These are phyloP conservation scores for Phalaenopsis hybrid DNA, from an alignment of 116 monocot genomes.

Conservation along the genomic window DNA sequence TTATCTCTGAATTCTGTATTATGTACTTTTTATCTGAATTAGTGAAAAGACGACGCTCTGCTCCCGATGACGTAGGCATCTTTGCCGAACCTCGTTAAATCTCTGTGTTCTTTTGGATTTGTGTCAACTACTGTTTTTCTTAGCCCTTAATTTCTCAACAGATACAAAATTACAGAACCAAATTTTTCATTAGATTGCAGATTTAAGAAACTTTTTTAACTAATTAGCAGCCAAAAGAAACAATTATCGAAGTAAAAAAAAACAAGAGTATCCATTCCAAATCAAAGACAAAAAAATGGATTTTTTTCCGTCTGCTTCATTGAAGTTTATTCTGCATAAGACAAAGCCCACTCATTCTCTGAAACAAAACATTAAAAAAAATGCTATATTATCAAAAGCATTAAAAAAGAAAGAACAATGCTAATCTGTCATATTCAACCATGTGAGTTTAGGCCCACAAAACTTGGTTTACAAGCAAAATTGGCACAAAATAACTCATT, in stretches of 20 bases:
- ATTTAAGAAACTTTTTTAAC: not conserved
- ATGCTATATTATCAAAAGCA: not conserved
- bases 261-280: not conserved
- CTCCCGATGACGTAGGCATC: too few species aligned
- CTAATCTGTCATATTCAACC: not conserved
- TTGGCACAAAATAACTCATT: not conserved
- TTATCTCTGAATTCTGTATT: too few species aligned
- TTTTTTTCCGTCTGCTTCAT: not conserved
- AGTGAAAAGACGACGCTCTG: too few species aligned
- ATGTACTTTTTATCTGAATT: too few species aligned
- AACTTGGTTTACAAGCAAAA: not conserved
- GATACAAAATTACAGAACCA: not conserved
- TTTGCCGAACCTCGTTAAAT: too few species aligned
- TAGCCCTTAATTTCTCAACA: too few species aligned
- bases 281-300: not conserved
- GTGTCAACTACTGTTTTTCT: too few species aligned
- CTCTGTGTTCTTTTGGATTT: too few species aligned
- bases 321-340: not conserved
- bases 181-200: not conserved
- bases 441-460: slow-evolving; percentile 3
- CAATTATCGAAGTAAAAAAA: not conserved
- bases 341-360: not conserved
- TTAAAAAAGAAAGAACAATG: not conserved
- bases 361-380: not conserved
- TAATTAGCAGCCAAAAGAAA: not conserved